A percentile compares a stretch with the other conserved stretches of the same genome.
Evolutionary conservation across 768 basidiomycete genomes (phyloP).

Genomic region (Leccinum incarnatum): DNA sequence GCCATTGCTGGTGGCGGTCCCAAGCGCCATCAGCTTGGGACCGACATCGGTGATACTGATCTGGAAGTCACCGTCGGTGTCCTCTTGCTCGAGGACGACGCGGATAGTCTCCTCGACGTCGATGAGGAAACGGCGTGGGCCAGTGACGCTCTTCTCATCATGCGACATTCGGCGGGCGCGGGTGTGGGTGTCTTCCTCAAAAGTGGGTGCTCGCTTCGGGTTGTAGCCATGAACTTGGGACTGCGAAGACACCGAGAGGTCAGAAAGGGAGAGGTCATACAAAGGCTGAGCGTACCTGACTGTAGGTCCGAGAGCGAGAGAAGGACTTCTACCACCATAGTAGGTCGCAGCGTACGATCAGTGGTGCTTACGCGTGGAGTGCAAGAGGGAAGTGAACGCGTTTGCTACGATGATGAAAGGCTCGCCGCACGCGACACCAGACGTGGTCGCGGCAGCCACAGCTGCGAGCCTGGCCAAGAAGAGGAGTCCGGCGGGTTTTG

Average conservation of each 20-base stretch:
- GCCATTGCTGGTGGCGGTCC: conserved; percentile 96
- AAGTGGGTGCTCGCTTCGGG: conserved; percentile 66
- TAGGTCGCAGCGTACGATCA: conserved; percentile 61
- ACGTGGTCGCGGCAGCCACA: too few relatives aligned
- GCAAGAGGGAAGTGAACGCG: too few relatives aligned
- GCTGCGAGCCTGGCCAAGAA: too few relatives aligned
- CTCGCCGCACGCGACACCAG: too few relatives aligned
- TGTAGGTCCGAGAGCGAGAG: conserved; percentile 85
- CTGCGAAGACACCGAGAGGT: conserved; percentile 35
- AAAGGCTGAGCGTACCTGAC: conserved; percentile 59
- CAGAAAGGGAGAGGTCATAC: conserved; percentile 5
- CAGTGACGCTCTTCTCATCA: conserved; percentile 81
- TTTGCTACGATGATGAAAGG: too few relatives aligned
- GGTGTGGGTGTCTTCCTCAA: conserved; percentile 73
- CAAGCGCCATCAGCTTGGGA: conserved; percentile 93
- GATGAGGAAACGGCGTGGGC: conserved; percentile 87
- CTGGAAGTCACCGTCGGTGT: conserved; percentile 95
- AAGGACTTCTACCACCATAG: conserved; percentile 77
- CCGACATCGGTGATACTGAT: conserved; percentile 96
- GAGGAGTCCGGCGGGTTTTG: too few relatives aligned
- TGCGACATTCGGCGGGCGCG: conserved; percentile 84
- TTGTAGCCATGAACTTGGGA: conserved; percentile 71
- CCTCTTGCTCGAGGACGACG: conserved; percentile 94
- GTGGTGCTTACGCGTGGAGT: too few relatives aligned
- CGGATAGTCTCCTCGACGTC: conserved; percentile 98